Evolutionary conservation across 2,329 filamentous ascomycete species (phyloP).

Genomic region (Camillea tinctor): DNA sequence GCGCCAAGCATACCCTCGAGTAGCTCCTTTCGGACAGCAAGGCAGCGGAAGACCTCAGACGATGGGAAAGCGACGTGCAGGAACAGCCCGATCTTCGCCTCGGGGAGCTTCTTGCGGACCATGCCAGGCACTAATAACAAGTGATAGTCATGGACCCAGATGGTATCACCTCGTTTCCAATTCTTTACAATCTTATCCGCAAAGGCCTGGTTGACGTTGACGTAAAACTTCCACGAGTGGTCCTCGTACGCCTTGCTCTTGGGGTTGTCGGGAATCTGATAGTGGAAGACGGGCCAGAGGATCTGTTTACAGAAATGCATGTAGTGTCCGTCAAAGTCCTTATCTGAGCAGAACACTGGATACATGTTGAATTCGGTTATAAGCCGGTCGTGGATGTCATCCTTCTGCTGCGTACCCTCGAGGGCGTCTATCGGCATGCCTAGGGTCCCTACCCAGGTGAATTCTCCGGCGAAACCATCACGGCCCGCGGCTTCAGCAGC

Average conservation of each 20-base stretch:
- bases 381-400: slow-evolving; percentile 79
- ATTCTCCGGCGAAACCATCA: slow-evolving; percentile 67
- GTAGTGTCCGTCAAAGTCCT: slow-evolving; percentile 93
- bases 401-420: slow-evolving; percentile 68
- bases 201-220: slow-evolving; percentile 88
- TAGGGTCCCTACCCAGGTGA: slow-evolving; percentile 87
- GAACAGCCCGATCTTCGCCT: slow-evolving; percentile 95
- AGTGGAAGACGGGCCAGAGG: slow-evolving; percentile 96
- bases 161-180: slow-evolving; percentile 89
- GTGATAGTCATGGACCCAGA: slow-evolving; percentile 97
- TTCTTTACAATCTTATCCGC: slow-evolving; percentile 86
- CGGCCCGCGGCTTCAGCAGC: slow-evolving; percentile 77
- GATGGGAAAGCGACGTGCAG: slow-evolving; percentile 94
- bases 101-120: slow-evolving; percentile 84
- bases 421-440: slow-evolving; percentile 93
- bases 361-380: slow-evolving; percentile 80
- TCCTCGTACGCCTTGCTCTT: slow-evolving; percentile 98
- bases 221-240: slow-evolving; percentile 94
- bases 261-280: slow-evolving; percentile 95
- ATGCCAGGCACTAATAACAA: slow-evolving; percentile 84
- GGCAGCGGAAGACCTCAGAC: slow-evolving; percentile 90
- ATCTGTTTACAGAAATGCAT: slow-evolving; percentile 97
- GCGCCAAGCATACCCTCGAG: slow-evolving; percentile 91
- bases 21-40: slow-evolving; percentile 82
- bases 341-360: slow-evolving; percentile 83